Conservation (phyloP, 805 yeast species). For the Teunomyces funiuensis region DNA sequence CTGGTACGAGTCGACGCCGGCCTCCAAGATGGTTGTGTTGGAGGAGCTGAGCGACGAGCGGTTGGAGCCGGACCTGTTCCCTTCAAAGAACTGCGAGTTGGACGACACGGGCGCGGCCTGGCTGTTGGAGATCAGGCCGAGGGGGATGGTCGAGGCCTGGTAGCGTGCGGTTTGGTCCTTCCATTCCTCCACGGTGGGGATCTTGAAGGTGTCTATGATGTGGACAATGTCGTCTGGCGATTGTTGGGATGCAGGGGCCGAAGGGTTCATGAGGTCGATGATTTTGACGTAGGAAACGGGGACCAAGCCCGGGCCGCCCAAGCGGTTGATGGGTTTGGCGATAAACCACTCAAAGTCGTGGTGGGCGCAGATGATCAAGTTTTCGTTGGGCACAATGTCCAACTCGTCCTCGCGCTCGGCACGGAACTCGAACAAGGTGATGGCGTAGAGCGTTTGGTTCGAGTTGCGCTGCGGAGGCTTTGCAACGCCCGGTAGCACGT, state of each 20-base stretch:
- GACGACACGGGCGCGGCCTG: slow-evolving; percentile 28
- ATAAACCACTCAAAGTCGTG: slow-evolving; percentile 97
- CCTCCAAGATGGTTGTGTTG: slow-evolving; percentile 49
- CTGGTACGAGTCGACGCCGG: slow-evolving; percentile 76
- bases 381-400: slow-evolving; percentile 81
- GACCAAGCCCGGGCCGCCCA: slow-evolving; percentile 96
- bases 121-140: slow-evolving; percentile 47
- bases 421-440: slow-evolving; percentile 79
- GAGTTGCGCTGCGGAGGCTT: slow-evolving; percentile 20
- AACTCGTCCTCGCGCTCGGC: slow-evolving; percentile 87
- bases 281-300: slow-evolving; percentile 89
- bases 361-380: slow-evolving; percentile 91
- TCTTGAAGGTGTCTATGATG: slow-evolving; percentile 60
- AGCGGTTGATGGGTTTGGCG: slow-evolving; percentile 90
- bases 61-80: slow-evolving; percentile 17
- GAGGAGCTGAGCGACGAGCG: slow-evolving; percentile 33
- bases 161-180: slow-evolving; percentile 85
- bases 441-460: slow-evolving; percentile 67
- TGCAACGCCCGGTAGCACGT: neutral
- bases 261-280: slow-evolving; percentile 61
- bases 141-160: slow-evolving; percentile 82
- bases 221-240: slow-evolving; percentile 41
- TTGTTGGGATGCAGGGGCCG: slow-evolving; percentile 34
- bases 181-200: slow-evolving; percentile 97
- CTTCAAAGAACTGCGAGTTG: slow-evolving; percentile 39